Evolutionary conservation across 2,329 filamentous ascomycete genomes (phyloP).

Genomic region (Magnaporthiopsis rhizophila): DNA sequence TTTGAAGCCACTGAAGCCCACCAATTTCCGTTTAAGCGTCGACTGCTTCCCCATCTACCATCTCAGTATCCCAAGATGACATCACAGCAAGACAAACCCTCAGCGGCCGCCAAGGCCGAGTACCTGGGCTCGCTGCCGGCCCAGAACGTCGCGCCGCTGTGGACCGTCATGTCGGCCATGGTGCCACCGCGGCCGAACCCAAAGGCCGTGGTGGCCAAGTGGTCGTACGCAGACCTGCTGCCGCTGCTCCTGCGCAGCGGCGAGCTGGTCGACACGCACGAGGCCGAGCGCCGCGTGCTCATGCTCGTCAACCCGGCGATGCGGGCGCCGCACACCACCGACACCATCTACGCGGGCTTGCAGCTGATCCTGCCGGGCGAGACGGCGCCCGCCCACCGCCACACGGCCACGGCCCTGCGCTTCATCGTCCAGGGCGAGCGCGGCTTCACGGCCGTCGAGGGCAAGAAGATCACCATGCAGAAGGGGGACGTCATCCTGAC

Average conservation of each 20-base stretch:
- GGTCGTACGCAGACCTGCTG: slow-evolving; percentile 18
- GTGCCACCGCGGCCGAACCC: slow-evolving; percentile 7
- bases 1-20: neutral
- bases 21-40: neutral
- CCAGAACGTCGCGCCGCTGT: slow-evolving; percentile 5
- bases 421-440: slow-evolving; percentile 49
- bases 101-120: neutral
- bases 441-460: slow-evolving; percentile 50
- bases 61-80: no score
- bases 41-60: neutral
- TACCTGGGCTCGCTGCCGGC: slow-evolving; percentile 5
- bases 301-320: slow-evolving; percentile 22
- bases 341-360: slow-evolving; percentile 49
- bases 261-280: slow-evolving; percentile 17
- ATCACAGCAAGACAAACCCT: neutral
- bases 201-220: slow-evolving; percentile 7
- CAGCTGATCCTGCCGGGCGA: slow-evolving; percentile 50
- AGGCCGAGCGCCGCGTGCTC: slow-evolving; percentile 22
- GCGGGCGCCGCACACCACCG: slow-evolving; percentile 42
- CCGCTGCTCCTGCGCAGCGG: slow-evolving; percentile 18
- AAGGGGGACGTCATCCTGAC: slow-evolving; percentile 50
- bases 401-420: slow-evolving; percentile 47
- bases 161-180: slow-evolving; percentile 9
- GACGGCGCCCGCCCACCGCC: slow-evolving; percentile 45
- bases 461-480: slow-evolving; percentile 40